Evolutionary conservation across 805 yeast species (phyloP).

Genomic region (Candida coleopterorum): DNA sequence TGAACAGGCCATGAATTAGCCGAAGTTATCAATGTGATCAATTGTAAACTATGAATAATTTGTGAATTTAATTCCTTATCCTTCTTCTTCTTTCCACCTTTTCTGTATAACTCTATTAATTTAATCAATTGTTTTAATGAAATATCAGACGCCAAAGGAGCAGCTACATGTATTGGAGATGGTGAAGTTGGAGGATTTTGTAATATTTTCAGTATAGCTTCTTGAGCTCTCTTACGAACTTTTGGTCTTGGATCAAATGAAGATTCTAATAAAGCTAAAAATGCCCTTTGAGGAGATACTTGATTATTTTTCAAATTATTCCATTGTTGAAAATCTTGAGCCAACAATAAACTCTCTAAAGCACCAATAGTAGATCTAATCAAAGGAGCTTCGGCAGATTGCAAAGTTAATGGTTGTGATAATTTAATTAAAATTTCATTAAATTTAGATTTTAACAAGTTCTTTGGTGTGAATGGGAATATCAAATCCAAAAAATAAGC

Average conservation of each 20-base stretch:
- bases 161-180: constrained; percentile 70
- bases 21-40: constrained; percentile 63
- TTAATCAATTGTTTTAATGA: constrained; percentile 53
- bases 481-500: constrained; percentile 79
- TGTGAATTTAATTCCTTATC: constrained; percentile 50
- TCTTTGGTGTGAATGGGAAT: constrained; percentile 66
- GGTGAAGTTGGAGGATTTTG: constrained; percentile 72
- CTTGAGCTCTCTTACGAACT: constrained; percentile 91
- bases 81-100: constrained; percentile 17
- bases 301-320: constrained; percentile 31
- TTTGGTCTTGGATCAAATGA: constrained; percentile 89
- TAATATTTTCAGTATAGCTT: constrained; percentile 68
- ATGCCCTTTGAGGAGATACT: constrained; percentile 78
- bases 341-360: constrained; percentile 69
- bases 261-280: constrained; percentile 70
- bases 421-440: constrained; percentile 71
- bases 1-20: constrained; percentile 80
- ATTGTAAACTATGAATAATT: constrained; percentile 72
- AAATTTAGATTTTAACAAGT: constrained; percentile 68
- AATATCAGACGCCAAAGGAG: constrained; percentile 63
- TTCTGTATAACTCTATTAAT: constrained; percentile 31
- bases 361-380: constrained; percentile 82
- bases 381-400: constrained; percentile 72
- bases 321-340: constrained; percentile 85
- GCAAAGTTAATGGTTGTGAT: constrained; percentile 72